Percentiles rank a stretch among this genome's conserved stretches.
phyloP scores from a whole-genome alignment of 2,329 filamentous ascomycete species.

The Emergomyces orientalis region DNA sequence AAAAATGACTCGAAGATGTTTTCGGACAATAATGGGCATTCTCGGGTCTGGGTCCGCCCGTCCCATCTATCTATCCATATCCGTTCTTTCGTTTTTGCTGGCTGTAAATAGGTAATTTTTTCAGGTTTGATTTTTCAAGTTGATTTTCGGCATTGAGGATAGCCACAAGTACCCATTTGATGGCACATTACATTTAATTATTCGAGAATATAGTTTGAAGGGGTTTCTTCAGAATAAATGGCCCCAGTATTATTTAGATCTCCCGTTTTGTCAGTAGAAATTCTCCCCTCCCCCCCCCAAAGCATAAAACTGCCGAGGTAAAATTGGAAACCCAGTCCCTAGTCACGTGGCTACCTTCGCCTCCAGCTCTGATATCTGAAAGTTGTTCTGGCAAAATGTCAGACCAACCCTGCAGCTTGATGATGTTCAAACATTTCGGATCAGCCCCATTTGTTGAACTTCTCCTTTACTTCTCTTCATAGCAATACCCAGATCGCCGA shows the following conservation, averaged over 20 bases:
- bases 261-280: not conserved
- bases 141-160: not conserved
- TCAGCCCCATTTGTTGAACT: not conserved
- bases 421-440: not conserved
- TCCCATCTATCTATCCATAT: not conserved
- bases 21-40: not conserved
- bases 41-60: not conserved
- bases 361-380: constrained; percentile 13
- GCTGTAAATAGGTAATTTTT: constrained; percentile 8
- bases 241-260: too few relatives aligned
- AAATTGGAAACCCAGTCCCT: not conserved
- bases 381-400: too few relatives aligned
- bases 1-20: not conserved
- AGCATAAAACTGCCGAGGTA: constrained; percentile 1
- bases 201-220: not conserved
- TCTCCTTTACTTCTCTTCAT: not conserved
- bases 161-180: not conserved
- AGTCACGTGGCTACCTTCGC: not conserved
- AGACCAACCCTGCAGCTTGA: not conserved
- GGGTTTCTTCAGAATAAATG: not conserved
- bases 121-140: not conserved
- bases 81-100: not conserved
- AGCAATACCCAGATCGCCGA: not conserved
- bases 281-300: not conserved
- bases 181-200: not conserved